phyloP scores from a whole-genome alignment of 768 basidiomycete genomes.

The Russula ochroleuca region DNA sequence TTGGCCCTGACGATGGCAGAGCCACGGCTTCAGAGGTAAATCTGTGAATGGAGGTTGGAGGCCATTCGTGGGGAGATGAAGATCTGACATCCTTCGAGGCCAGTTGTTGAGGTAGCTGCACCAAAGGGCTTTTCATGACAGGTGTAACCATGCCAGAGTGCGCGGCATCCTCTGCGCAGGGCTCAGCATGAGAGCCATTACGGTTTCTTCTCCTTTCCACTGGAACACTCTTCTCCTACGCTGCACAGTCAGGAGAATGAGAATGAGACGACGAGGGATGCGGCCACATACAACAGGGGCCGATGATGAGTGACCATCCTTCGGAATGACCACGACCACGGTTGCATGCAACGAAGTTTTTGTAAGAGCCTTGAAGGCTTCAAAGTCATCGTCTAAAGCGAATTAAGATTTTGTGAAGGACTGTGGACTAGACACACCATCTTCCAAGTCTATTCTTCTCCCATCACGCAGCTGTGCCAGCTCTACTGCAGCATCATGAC shows the following conservation, averaged over 20 bases:
- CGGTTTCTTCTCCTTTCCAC: neutral
- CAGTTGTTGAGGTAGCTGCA: neutral
- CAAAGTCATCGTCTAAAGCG: conserved; percentile 68
- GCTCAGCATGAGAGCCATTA: neutral
- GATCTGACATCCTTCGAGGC: neutral
- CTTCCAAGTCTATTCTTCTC: conserved; percentile 62
- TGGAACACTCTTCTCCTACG: neutral
- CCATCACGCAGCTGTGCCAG: conserved; percentile 53
- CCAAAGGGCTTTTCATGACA: no score
- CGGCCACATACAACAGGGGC: conserved; percentile 2
- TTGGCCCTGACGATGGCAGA: neutral
- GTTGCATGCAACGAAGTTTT: conserved; percentile 32
- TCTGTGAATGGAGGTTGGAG: neutral
- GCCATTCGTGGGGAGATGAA: neutral
- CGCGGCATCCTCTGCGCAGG: neutral
- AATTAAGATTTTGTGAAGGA: conserved; percentile 4
- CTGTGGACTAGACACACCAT: conserved; percentile 48
- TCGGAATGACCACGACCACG: conserved; percentile 17
- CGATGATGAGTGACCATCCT: neutral
- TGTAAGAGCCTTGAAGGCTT: conserved; percentile 56
- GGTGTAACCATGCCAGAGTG: neutral
- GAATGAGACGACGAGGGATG: no score
- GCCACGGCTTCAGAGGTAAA: neutral
- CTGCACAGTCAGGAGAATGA: neutral
- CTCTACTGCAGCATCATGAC: conserved; percentile 35